Base-by-base conservation (phyloP, 2,329 filamentous ascomycete species). In the Ascomycota sp. region DNA sequence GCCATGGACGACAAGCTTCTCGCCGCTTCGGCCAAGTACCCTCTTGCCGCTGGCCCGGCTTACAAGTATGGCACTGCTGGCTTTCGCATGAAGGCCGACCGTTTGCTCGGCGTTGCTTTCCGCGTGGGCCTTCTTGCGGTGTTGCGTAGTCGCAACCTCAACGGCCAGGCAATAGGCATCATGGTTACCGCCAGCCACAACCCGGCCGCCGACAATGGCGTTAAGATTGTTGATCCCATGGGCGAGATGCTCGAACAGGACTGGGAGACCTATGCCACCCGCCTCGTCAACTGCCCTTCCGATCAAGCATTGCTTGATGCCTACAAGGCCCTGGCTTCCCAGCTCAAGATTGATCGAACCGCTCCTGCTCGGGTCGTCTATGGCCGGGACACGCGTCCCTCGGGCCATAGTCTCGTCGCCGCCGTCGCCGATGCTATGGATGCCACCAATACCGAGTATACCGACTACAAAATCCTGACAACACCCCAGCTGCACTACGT, bases 401-500 rank as follows among this genome's bases (percentile, higher is more conserved):
- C 86, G 7, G 89, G 89, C 30, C 78, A 81, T 41, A 75, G 70
- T 33, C 73, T 98, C 19, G 78, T 85, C 20, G 63, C 68, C 24
- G 79, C 85, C 35, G 68, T 95, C 29, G 67, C 74, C 34, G 77
- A 81, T 45, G 81, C 81, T 12, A 62, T 95, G 38, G 72, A 75
- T 35, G 80, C 80, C 30, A 75, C 77, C 28, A 67, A 69, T 32
- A 71, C 76, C 32, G 70, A 81, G 35, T 75, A 70, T 47, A 71
- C 71, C 46, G 86, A 95, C 60, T 86, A 75, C 59, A 89, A 86
- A 55, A 75, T 85, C 48, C 63, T 94, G 45, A 95, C 89, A 9
- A 98, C 89, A 4, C 89, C 89, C n/a, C 89, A 95, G 57, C 67
- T 98, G 34, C 89, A 98, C 60, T 98, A 98, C 56, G 65, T 95